Base-by-base conservation (phyloP, 805 yeast genomes). In the Spathaspora girioi region DNA sequence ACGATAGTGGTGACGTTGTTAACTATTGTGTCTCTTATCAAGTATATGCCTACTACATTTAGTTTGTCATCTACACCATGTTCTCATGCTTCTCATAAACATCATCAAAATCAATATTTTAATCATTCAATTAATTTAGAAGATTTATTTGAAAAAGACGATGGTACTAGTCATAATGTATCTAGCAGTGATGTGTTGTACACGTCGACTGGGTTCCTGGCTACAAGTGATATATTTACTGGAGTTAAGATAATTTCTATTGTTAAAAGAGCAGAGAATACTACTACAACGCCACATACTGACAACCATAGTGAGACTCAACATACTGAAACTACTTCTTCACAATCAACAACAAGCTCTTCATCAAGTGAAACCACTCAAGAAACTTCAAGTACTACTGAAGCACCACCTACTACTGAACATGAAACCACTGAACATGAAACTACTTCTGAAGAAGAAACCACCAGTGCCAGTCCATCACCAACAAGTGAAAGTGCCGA, bases 381-480 rank as follows among this genome's bases (percentile, higher is more conserved):
- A 50, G 31, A 19, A 49, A 15, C 53, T 17, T 41, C 50, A 10
- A 18, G 60, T 6, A 15, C 56, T 17, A 2, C 51, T 8, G n/a
- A 15, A 10, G 3, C 41, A 14, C 20, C 51, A 26, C n/a, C 38
- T 4, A 43, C 26, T 26, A 23, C 51, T n/a, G n/a, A 14, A 38
- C 48, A 51, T 11, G 49, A 42, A 9, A 43, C 26, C 15, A 32
- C 51, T n/a, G n/a, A 14, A 38, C 47, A 51, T 14, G 49, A 42
- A 9, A 35, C 40, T 15, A 65, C 76, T 15, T 11, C 17, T 23
- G 47, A 43, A 38, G 38, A 44, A 42, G 47, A 32, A 43, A 31
- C 50, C 38, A 17, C 48, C 3, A 27, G 19, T 14, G 8, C 43
- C 15, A 45, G 47, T 3, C 18, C 41, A 5, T 14, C 43, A 2